Percentiles rank a stretch among this genome's conserved stretches.
Conservation (phyloP, 352 stramenopile species). For the Pythium guiyangense region DNA sequence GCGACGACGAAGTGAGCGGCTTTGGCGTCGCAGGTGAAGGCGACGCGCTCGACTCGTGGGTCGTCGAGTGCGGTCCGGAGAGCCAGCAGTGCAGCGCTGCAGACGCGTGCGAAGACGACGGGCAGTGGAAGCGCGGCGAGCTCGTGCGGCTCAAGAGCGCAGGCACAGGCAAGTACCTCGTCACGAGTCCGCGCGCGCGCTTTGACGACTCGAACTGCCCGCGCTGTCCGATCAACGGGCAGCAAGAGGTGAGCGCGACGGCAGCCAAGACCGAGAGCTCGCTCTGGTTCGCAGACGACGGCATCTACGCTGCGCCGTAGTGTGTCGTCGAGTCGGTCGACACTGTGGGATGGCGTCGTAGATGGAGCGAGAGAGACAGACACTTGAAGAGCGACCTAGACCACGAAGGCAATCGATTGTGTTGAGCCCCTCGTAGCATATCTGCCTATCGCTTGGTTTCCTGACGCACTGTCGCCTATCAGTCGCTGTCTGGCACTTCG, state of each 20-base stretch:
- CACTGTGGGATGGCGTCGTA: not conserved
- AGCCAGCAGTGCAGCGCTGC: slow-evolving; percentile 63
- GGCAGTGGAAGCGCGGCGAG: slow-evolving; percentile 69
- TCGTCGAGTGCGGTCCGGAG: slow-evolving; percentile 66
- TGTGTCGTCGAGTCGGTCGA: no score
- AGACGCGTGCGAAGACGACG: slow-evolving; percentile 67
- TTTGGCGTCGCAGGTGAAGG: slow-evolving; percentile 80
- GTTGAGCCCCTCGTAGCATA: not conserved
- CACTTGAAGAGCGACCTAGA: no score
- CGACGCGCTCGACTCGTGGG: slow-evolving; percentile 63
- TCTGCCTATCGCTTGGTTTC: not conserved
- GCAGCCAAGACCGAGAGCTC: slow-evolving; percentile 41
- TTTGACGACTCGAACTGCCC: slow-evolving; percentile 84
- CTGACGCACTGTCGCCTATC: not conserved
- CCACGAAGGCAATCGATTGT: not conserved
- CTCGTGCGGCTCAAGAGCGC: slow-evolving; percentile 65
- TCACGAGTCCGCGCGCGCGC: slow-evolving; percentile 36
- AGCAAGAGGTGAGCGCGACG: slow-evolving; percentile 76
- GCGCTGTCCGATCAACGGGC: slow-evolving; percentile 78
- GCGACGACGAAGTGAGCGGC: slow-evolving; percentile 68
- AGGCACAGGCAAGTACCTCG: slow-evolving; percentile 44
- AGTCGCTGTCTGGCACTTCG: slow-evolving; percentile 15
- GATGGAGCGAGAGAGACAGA: no score
- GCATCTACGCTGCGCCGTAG: slow-evolving; percentile 75
- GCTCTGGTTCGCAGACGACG: slow-evolving; percentile 77